Base-by-base conservation (phyloP, 306 rosid genomes). In the Glycyrrhiza uralensis region DNA sequence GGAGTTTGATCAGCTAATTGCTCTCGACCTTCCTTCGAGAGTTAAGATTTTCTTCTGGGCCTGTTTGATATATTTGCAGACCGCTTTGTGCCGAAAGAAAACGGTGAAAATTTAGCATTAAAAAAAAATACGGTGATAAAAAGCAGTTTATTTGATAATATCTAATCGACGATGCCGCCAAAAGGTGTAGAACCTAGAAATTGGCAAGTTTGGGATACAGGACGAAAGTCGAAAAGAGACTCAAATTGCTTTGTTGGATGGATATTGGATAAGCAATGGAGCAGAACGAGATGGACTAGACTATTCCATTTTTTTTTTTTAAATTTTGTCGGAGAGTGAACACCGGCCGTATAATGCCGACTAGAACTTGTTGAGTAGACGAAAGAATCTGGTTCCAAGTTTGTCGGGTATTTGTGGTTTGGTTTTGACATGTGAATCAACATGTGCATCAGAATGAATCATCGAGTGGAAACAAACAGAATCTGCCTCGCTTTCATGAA, bases 181-280 rank as follows among this genome's bases (percentile, higher is more conserved):
- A 81, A n/a, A 76, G 1, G 7, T 2, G 41, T 8, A 35, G 41
- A 35, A 35, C n/a, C 41, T 35, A 7, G 44, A 52, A 42, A 45
- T 6, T n/a, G 52, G 36, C 30, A 39, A 69, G 4, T 0, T 9
- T 15, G 51, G 22, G 32, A 47, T 28, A 19, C 42, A 26, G 2
- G n/a, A n/a, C n/a, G n/a, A n/a, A n/a, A n/a, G n/a, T n/a, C n/a
- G n/a, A n/a, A 22, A 20, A 11, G 29, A 15, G 67, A 24, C 20
- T 60, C 2, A 60, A 4, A 13, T 20, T 79, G 89, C 79, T 56
- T 65, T 51, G 90, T 83, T 86, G 89, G 93, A 81, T 80, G 90
- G 92, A 90, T 86, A 81, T 79, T 80, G 90, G 92, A 90, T 86
- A 81, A 75, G 61, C 66, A 74, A 29, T 29, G 62, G 47, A 52